These are phyloP conservation scores for Scutellaria barbata DNA, from an alignment of 257 asterid species.

Conservation along the genomic window DNA sequence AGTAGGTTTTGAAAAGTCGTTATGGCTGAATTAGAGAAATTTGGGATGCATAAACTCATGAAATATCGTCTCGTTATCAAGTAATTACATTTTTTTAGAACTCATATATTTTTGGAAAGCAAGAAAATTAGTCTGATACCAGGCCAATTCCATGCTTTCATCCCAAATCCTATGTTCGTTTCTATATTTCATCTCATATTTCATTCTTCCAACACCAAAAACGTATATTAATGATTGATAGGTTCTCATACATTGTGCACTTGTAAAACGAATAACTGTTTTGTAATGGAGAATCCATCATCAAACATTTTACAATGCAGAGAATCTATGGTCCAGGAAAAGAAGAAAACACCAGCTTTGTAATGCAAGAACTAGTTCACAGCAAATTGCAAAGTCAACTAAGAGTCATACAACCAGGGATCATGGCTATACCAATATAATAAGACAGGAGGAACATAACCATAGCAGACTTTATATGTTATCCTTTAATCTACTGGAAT, in stretches of 20 bases:
- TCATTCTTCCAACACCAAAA: neutral
- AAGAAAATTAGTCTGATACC: no score
- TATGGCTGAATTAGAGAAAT: neutral
- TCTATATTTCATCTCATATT: neutral
- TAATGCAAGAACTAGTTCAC: neutral
- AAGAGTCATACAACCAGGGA: neutral
- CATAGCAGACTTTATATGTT: neutral
- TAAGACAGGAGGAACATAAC: neutral
- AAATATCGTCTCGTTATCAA: no score
- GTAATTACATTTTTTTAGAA: no score
- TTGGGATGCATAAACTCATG: no score
- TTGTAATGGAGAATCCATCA: neutral
- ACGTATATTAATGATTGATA: neutral
- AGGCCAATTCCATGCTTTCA: neutral
- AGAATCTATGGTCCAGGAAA: neutral
- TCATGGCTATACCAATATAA: neutral
- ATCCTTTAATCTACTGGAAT: constrained; percentile 68
- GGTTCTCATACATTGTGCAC: neutral
- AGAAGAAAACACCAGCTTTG: neutral
- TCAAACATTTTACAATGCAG: neutral
- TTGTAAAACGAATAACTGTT: neutral
- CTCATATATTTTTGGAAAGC: no score
- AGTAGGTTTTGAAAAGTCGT: neutral
- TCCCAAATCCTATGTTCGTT: neutral
- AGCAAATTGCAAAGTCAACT: neutral